Evolutionary conservation across 192 early-diverging fungal genomes (phyloP), one percentile per base, ranked within the genome.

Genomic region (Jimgerdemannia lactiflua): DNA sequence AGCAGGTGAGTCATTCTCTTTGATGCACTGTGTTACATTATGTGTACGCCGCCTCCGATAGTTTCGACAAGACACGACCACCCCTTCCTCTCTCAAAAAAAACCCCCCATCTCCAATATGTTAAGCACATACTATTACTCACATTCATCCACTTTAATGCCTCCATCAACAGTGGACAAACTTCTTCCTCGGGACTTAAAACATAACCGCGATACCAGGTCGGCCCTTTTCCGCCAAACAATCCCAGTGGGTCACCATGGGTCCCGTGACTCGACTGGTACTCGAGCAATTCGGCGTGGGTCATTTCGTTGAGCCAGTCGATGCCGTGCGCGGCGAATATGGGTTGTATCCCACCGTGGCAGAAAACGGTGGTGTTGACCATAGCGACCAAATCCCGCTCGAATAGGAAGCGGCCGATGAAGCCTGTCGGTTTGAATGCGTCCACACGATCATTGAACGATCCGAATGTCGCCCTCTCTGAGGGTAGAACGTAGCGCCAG

Each of bases 161-260:
- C 20, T 77, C 41, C 4, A 84, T 77, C 44, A 92, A 73, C 43
- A 82, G 10, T 18, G 43, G 39, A 70, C 91, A 92, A 9, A 85
- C 84, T 3, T 63, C 69, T 3, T 71, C 64, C 64, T 90, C 89
- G 18, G 72, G 71, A 14, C 89, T 85, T 59, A 79, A 63, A 0
- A 89, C 91, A 76, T 88, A 92, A 0, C 88, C 91, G 41, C 91
- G 69, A 74, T 89, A 92, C 91, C 83, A 83, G 0, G 81, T 83
- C 17, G 81, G 81, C 0, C 81, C 81, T 20, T 79, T 9, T 0
- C 71, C 75, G 0, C 77, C 78, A 79, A 83, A 83, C 17, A 83
- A 67, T 14, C 76, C 78, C 66, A 77, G 42, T 4, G 70, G 42
- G 66, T 82, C 80, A 9, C 78, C 78, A 10, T 44, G 40, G 7